Percentiles rank a stretch among this genome's conserved stretches.
phyloP scores from a whole-genome alignment of 2,329 filamentous ascomycete genomes.

The Aspergillus bombycis region DNA sequence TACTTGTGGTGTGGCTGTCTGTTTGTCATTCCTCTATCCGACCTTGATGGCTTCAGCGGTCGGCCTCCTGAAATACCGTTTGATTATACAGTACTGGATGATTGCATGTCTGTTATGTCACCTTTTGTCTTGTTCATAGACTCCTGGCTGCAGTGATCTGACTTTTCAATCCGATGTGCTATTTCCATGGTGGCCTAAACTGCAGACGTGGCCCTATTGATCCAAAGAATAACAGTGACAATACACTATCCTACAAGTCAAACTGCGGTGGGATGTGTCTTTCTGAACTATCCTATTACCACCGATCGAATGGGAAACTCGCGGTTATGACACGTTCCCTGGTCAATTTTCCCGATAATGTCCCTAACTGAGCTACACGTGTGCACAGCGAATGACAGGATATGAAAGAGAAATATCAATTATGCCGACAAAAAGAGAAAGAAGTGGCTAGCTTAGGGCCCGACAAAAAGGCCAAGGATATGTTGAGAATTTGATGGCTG shows the following conservation, averaged over 20 bases:
- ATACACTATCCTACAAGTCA: background rate
- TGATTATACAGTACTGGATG: conserved; percentile 4
- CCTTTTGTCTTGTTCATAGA: conserved; percentile 1
- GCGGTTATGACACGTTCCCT: background rate
- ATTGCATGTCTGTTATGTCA: conserved; percentile 5
- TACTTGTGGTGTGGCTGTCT: background rate
- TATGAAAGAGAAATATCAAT: background rate
- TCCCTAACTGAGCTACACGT: background rate
- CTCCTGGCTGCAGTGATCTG: background rate
- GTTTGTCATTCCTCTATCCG: background rate
- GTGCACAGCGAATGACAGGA: background rate
- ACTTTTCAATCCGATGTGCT: conserved; percentile 11
- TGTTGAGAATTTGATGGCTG: background rate
- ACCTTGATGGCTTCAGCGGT: background rate
- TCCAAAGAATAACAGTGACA: background rate
- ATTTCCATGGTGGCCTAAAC: conserved; percentile 1
- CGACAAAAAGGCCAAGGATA: background rate
- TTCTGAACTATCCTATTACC: background rate
- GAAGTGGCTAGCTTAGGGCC: background rate
- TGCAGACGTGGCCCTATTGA: background rate
- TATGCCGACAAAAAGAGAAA: background rate
- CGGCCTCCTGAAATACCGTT: background rate
- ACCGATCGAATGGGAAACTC: background rate
- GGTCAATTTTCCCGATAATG: background rate
- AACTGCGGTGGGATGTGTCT: background rate